These are phyloP conservation scores for Arabidopsis suecica DNA, from an alignment of 345 rosid genomes.

Conservation along the genomic window DNA sequence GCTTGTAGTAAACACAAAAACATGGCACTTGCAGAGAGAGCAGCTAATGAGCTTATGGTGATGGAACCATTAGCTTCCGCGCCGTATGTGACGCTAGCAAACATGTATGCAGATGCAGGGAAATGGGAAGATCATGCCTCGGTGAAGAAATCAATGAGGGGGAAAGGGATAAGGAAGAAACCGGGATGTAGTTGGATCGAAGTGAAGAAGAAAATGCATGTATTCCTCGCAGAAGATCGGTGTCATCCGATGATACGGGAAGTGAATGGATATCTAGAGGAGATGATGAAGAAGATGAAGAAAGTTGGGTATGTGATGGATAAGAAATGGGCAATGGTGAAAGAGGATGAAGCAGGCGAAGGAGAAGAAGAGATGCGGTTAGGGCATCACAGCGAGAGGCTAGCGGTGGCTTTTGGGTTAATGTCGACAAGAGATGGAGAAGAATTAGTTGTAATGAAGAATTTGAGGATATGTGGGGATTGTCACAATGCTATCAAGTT, in stretches of 20 bases:
- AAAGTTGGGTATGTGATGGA: slow-evolving; percentile 77
- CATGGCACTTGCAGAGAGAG: slow-evolving; percentile 70
- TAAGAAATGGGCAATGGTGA: slow-evolving; percentile 68
- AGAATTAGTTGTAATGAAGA: slow-evolving; percentile 75
- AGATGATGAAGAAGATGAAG: slow-evolving; percentile 69
- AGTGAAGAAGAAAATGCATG: slow-evolving; percentile 62
- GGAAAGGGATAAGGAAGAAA: slow-evolving; percentile 73
- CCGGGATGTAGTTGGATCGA: slow-evolving; percentile 97
- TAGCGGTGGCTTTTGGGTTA: slow-evolving; percentile 86
- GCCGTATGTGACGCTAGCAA: slow-evolving; percentile 86
- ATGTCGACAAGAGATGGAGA: slow-evolving; percentile 68
- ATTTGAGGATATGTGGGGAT: slow-evolving; percentile 88
- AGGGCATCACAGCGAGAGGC: slow-evolving; percentile 86
- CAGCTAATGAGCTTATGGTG: slow-evolving; percentile 62
- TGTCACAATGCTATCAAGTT: slow-evolving; percentile 85
- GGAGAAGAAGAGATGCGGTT: slow-evolving; percentile 68
- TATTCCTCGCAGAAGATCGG: slow-evolving; percentile 85
- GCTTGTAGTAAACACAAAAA: slow-evolving; percentile 80
- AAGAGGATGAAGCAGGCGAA: slow-evolving; percentile 58
- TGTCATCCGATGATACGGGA: slow-evolving; percentile 78
- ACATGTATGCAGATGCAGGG: slow-evolving; percentile 67
- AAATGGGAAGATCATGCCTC: slow-evolving; percentile 74
- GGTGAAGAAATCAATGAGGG: slow-evolving; percentile 77
- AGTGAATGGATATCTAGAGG: slow-evolving; percentile 63
- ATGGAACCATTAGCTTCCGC: slow-evolving; percentile 77